A percentile compares a stretch with the other conserved stretches of the same genome.
phyloP scores from a whole-genome alignment of 768 basidiomycete species.

The Tephrocybe sp. region DNA sequence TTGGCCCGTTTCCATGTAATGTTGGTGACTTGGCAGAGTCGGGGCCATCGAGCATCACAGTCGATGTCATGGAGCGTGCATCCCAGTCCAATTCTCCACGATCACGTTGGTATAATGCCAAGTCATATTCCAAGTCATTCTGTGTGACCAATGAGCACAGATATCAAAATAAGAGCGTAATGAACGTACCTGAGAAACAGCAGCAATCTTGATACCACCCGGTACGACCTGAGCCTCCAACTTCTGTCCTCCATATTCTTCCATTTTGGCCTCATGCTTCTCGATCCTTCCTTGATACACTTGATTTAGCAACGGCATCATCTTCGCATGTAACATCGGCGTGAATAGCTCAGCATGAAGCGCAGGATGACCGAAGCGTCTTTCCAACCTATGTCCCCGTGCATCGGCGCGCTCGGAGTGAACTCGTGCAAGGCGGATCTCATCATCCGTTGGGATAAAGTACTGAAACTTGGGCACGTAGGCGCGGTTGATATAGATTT shows the following conservation, averaged over 20 bases:
- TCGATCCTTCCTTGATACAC: slow-evolving; percentile 76
- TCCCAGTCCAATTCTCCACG: slow-evolving; percentile 91
- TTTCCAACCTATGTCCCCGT: slow-evolving; percentile 72
- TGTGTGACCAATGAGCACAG: slow-evolving; percentile 19
- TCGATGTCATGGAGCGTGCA: slow-evolving; percentile 66
- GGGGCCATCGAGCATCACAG: slow-evolving; percentile 47
- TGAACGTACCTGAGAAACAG: slow-evolving; percentile 61
- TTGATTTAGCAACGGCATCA: slow-evolving; percentile 74
- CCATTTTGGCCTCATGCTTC: slow-evolving; percentile 58
- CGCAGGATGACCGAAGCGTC: slow-evolving; percentile 94
- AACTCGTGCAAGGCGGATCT: slow-evolving; percentile 70
- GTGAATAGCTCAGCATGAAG: slow-evolving; percentile 85
- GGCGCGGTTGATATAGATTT: slow-evolving; percentile 71
- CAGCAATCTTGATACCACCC: slow-evolving; percentile 82
- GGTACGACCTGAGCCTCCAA: slow-evolving; percentile 73
- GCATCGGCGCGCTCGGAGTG: slow-evolving; percentile 77
- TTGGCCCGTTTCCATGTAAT: slow-evolving; percentile 32
- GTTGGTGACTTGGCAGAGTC: slow-evolving; percentile 37
- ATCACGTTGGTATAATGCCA: slow-evolving; percentile 73
- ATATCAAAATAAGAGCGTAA: not conserved
- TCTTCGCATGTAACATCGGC: slow-evolving; percentile 82
- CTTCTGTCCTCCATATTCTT: slow-evolving; percentile 76
- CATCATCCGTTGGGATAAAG: slow-evolving; percentile 80
- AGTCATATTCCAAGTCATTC: slow-evolving; percentile 81
- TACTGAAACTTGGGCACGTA: slow-evolving; percentile 73